Base-by-base conservation (phyloP, 2,329 filamentous ascomycete species). In the Epichloe aotearoae region DNA sequence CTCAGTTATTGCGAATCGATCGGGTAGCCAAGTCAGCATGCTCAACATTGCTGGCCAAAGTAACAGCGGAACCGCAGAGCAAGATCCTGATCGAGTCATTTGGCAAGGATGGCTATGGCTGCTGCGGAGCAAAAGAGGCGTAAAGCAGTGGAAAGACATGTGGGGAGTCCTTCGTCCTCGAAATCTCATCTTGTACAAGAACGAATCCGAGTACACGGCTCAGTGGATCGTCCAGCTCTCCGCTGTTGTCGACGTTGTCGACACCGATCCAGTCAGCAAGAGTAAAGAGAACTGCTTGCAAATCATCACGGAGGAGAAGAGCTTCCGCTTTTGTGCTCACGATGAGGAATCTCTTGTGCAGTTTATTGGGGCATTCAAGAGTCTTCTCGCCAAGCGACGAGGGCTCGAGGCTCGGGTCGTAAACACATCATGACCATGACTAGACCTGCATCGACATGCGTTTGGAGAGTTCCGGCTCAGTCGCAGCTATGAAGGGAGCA, bases 131-230 rank as follows among this genome's bases (percentile, higher is more conserved):
- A 90, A 88, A 61, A 77, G 84, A 20, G 88, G 89, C 8, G 74
- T 98, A 50, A 82, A 86, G 45, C 86, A 95, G 61, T 98, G 93
- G 93, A 96, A 95, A 73, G 84, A 88, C 59, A 77, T 89, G 53
- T 97, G 93, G 93, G 86, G 85, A 12, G 93, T 97, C 0, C 76
- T 98, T 48, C 86, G 93, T 34, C 84, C 88, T 1, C 83, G 85
- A 48, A 89, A 86, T 55, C 73, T 98, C 34, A 86, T 88, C 15
- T 77, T 97, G 26, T 98, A 98, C 74, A 96, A 96, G 67, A 85
- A 94, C 62, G 87, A 94, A 55, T 75, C 82, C 56, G 93, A 98
- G 69, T 97, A 97, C 66, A 84, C 86, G 12, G 88, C 90, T 1
- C 76, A 86, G 54, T 83, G 89, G 58, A 86, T 98, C 58, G 73